Percentiles rank a stretch among this genome's conserved stretches.
Evolutionary conservation across 2,329 filamentous ascomycete genomes (phyloP).

Genomic region (Anisogramma anomala): DNA sequence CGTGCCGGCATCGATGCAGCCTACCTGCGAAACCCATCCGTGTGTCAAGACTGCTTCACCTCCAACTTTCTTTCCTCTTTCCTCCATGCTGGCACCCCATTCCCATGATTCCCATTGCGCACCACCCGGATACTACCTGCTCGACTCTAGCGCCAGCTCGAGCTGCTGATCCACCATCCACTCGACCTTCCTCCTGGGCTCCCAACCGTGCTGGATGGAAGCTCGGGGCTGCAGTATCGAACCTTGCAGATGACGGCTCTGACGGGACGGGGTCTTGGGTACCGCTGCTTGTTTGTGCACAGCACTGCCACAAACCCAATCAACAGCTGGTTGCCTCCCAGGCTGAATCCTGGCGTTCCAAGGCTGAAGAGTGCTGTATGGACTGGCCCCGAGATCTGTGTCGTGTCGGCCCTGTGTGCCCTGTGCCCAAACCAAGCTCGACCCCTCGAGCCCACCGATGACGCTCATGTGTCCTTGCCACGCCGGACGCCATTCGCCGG

Average conservation of each 20-base stretch:
- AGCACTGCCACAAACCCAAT: too few relatives aligned
- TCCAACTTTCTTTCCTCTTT: constrained; percentile 20
- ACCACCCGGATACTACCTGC: neutral
- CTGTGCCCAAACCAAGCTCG: constrained; percentile 16
- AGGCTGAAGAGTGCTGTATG: constrained; percentile 9
- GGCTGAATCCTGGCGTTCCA: too few relatives aligned
- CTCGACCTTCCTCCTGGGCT: too few relatives aligned
- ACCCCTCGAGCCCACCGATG: constrained; percentile 15
- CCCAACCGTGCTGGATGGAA: too few relatives aligned
- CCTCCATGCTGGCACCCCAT: constrained; percentile 20
- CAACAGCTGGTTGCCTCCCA: too few relatives aligned
- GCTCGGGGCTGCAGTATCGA: too few relatives aligned
- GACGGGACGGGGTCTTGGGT: too few relatives aligned
- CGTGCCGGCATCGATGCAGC: neutral
- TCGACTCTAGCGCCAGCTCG: neutral
- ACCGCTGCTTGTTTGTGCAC: too few relatives aligned
- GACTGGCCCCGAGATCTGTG: constrained; percentile 20
- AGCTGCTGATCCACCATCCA: too few relatives aligned
- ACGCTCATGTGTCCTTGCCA: constrained; percentile 25
- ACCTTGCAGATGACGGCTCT: too few relatives aligned
- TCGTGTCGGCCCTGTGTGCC: constrained; percentile 17
- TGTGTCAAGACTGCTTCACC: constrained; percentile 27
- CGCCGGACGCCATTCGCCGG: constrained; percentile 20
- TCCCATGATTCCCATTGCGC: neutral
- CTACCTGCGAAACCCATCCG: constrained; percentile 22